A percentile compares a stretch with the other conserved stretches of the same genome.
Evolutionary conservation across 108 stramenopile genomes (phyloP).

Genomic region (Nitzschia sp.): DNA sequence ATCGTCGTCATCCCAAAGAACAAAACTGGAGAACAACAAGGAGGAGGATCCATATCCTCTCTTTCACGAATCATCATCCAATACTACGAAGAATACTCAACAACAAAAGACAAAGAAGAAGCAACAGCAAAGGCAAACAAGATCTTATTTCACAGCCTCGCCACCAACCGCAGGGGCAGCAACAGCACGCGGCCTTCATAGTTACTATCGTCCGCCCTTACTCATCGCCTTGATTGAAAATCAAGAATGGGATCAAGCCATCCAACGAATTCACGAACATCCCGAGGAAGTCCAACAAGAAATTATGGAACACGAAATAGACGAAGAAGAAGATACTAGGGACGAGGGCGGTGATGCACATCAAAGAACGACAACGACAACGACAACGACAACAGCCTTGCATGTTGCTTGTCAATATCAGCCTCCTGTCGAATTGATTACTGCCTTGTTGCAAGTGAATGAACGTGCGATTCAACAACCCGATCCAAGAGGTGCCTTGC

Average conservation of each 20-base stretch:
- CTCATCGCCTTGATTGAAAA: slow-evolving; percentile 13
- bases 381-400: slow-evolving; percentile 1
- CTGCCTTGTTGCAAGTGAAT: slow-evolving; percentile 10
- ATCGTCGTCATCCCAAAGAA: not conserved
- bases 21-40: too few species aligned
- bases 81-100: too few species aligned
- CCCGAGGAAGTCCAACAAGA: slow-evolving; percentile 5
- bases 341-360: not conserved
- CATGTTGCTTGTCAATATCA: slow-evolving; percentile 26
- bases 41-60: not conserved
- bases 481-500: slow-evolving; percentile 20
- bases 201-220: too few species aligned
- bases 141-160: too few species aligned
- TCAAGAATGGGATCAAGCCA: slow-evolving; percentile 16
- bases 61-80: not conserved
- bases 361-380: not conserved
- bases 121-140: too few species aligned
- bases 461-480: not conserved
- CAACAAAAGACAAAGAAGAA: too few species aligned
- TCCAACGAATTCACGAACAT: not conserved
- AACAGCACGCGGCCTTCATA: too few species aligned
- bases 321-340: too few species aligned
- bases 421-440: slow-evolving; percentile 11
- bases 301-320: not conserved
- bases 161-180: too few species aligned